Base-by-base conservation (phyloP, 225 moss, liverwort and hornwort species). In the Bryum argenteum region DNA sequence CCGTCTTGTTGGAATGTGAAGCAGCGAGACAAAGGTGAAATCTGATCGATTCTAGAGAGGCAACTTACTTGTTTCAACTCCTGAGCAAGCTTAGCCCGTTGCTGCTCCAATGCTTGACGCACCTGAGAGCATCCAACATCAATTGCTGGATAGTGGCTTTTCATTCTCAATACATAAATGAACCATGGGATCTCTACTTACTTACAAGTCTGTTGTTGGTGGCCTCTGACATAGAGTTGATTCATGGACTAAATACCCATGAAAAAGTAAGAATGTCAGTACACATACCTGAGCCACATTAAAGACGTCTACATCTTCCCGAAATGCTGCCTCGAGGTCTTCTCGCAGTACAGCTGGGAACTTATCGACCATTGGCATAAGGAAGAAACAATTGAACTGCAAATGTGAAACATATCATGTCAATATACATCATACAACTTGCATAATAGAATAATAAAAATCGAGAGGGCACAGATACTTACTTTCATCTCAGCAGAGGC, bases 321-420 rank as follows among this genome's bases (percentile, higher is more conserved):
- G 91, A 71, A 97, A 93, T 50, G 90, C 93, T 37, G 87, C 77
- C 71, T 97, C 96, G 71, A 93, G 76, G 78, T 91, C 88, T 83
- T 97, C 96, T 71, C 96, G 82, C 19, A 97, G 77, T 39, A 93
- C 79, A 41, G 90, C 89, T 37, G 96, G 96, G 78, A 97, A 97
- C 79, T 91, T 91, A 68, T 97, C 96, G 72, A 97, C 91, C 33
- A 93, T 90, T 14, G 96, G 96, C 90, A 97, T 97, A 70, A 97
- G 87, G 70, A 97, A 97, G 77, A 93, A 97, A 76, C 96, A 97
- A 77, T 97, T 97, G 84, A 93, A 97, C 96, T 96, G 87, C 71
- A 78, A 9, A 38, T 22, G 50, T 1, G 48, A 18, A 10, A 15
- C 55, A 57, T 37, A 9, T 62, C 53, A 37, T 21, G 12, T 1